phyloP scores from a whole-genome alignment of 768 basidiomycete genomes.

The Holtermanniella nyarrowii region DNA sequence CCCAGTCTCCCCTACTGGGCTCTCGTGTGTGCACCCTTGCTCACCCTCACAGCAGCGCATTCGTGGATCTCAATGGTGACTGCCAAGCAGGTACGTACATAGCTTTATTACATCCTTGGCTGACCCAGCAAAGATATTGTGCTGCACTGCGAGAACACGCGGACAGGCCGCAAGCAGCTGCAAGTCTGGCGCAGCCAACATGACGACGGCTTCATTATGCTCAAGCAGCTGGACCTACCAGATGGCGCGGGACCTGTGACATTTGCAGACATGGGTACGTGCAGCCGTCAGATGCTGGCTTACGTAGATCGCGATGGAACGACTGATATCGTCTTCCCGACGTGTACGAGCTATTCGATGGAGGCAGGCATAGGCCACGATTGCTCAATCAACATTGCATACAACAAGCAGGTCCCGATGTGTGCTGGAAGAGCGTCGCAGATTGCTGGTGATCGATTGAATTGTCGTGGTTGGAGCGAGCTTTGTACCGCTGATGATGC shows the following conservation, averaged over 20 bases:
- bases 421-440: constrained; percentile 55
- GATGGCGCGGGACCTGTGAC: constrained; percentile 63
- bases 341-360: constrained; percentile 61
- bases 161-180: constrained; percentile 50
- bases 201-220: constrained; percentile 58
- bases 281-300: background rate
- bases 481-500: constrained; percentile 70
- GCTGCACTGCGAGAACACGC: constrained; percentile 65
- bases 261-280: constrained; percentile 80
- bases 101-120: background rate
- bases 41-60: constrained; percentile 87
- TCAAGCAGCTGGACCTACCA: constrained; percentile 60
- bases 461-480: constrained; percentile 66
- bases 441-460: constrained; percentile 46
- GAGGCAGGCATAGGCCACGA: constrained; percentile 60
- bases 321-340: constrained; percentile 85
- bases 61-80: constrained; percentile 88
- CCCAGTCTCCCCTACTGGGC: constrained; percentile 53
- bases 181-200: constrained; percentile 93
- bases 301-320: constrained; percentile 77
- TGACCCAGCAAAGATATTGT: constrained; percentile 57
- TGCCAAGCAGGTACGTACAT: constrained; percentile 77
- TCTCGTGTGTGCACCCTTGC: constrained; percentile 58
- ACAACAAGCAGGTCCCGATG: constrained; percentile 78
- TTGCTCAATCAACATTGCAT: constrained; percentile 82